Percentiles rank a stretch among this genome's conserved stretches.
Evolutionary conservation across 768 basidiomycete genomes (phyloP).

Genomic region (Ephemerocybe angulata): DNA sequence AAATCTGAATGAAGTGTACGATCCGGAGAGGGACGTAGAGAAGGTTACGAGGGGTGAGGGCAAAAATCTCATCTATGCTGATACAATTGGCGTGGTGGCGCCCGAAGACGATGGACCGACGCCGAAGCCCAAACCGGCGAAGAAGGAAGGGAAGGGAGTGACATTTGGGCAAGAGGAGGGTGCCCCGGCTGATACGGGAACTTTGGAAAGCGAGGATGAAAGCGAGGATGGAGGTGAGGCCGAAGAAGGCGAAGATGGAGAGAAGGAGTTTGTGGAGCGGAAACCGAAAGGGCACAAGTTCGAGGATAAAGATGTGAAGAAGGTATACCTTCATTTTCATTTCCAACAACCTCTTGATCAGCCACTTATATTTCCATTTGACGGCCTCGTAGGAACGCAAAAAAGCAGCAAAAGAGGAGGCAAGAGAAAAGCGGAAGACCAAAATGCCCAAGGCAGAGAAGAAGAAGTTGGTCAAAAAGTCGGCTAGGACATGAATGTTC

Average conservation of each 20-base stretch:
- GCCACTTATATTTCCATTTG: conserved; percentile 3
- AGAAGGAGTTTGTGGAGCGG: conserved; percentile 45
- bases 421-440: conserved; percentile 80
- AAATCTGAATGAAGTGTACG: conserved; percentile 86
- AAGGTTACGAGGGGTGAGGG: conserved; percentile 68
- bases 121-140: conserved; percentile 5
- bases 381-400: conserved; percentile 72
- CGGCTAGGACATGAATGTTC: conserved; percentile 22
- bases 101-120: too few species aligned
- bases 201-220: conserved; percentile 14
- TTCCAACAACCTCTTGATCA: not conserved
- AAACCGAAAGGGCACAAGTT: conserved; percentile 83
- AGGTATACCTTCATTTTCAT: conserved; percentile 46
- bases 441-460: conserved; percentile 98
- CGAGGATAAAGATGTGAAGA: conserved; percentile 89
- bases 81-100: conserved; percentile 76
- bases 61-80: conserved; percentile 76
- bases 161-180: conserved; percentile 1
- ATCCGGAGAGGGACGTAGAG: conserved; percentile 91
- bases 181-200: not conserved
- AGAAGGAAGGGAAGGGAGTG: conserved; percentile 10
- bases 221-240: conserved; percentile 30
- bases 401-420: conserved; percentile 81
- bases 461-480: conserved; percentile 75
- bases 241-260: conserved; percentile 34